Evolutionary conservation across 2,329 filamentous ascomycete species (phyloP), one percentile per base, ranked within the genome.

Genomic region (Aspergillus brunneoviolaceus): DNA sequence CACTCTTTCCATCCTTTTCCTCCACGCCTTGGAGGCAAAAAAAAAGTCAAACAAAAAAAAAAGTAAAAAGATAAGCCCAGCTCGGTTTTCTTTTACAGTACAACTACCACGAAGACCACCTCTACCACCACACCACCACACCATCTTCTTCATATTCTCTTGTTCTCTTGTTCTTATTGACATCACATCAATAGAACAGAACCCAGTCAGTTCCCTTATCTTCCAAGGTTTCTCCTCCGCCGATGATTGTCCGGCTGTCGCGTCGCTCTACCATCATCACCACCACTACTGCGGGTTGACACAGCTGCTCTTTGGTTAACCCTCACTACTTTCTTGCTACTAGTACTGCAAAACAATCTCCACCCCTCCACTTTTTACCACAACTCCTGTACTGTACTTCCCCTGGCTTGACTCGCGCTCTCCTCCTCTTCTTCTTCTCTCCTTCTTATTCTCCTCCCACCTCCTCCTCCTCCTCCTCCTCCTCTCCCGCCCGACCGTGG

Each of bases 241-340:
- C 49, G 48, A 67, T 67, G 63, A 67, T 60, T 65, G 57, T 60
- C 54, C 60, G 62, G 55, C 51, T 59, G 47, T 51, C 57, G 60
- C 51, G 60, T 63, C 56, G 59, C 45, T 66, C 59, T 39, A 67
- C 59, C 61, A 59, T 65, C 51, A 55, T n/a, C 33, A 45, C 56
- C 58, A 56, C 57, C 55, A 60, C 60, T 59, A 61, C 55, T 51
- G 63, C 65, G 59, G 60, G 63, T 65, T 66, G 65, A 65, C 53
- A 49, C 53, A 58, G 7, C 49, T 49, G 45, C 57, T 51, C 39
- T 54, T 21, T 19, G 14, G 5, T 16, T 35, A 52, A 50, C 45
- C 53, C 51, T 45, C 39, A 16, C 16, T 6, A 45, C 33, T 19
- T 47, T 55, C 55, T 57, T 21, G 12, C 55, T 56, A 31, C 52